Percentiles rank a stretch among this genome's conserved stretches.
Conservation (phyloP, 2,329 filamentous ascomycete species). For the Pseudopyricularia javanii region DNA sequence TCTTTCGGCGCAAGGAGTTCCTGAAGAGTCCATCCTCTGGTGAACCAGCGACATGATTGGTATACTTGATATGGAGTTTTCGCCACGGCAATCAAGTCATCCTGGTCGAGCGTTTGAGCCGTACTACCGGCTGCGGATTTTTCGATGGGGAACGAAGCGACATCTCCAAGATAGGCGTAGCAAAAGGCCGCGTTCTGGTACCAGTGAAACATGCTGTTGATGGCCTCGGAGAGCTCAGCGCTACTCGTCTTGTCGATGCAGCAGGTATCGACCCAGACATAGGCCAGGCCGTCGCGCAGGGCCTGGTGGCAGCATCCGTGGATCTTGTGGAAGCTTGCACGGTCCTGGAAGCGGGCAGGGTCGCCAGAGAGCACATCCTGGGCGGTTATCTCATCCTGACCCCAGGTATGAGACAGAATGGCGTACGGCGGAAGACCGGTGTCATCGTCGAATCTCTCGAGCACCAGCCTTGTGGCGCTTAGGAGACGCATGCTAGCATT, state of each 20-base stretch:
- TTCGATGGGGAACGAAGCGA: slow-evolving; percentile 3
- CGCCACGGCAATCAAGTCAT: background rate
- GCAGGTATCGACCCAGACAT: slow-evolving; percentile 24
- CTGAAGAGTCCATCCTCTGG: slow-evolving; percentile 12
- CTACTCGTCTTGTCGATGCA: slow-evolving; percentile 23
- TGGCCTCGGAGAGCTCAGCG: slow-evolving; percentile 21
- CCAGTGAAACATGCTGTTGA: slow-evolving; percentile 14
- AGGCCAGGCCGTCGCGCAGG: slow-evolving; percentile 12
- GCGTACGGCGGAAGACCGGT: slow-evolving; percentile 14
- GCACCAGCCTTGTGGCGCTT: slow-evolving; percentile 3
- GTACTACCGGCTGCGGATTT: background rate
- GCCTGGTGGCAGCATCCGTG: slow-evolving; percentile 10
- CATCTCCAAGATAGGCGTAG: slow-evolving; percentile 19
- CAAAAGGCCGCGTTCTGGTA: slow-evolving; percentile 19
- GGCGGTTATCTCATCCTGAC: slow-evolving; percentile 15
- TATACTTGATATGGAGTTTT: background rate
- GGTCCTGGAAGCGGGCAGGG: background rate
- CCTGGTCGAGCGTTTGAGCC: background rate
- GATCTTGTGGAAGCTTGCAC: slow-evolving; percentile 14
- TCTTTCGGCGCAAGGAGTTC: slow-evolving; percentile 9
- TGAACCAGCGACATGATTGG: slow-evolving; percentile 5
- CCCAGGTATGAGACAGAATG: slow-evolving; percentile 20
- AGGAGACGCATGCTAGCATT: slow-evolving; percentile 8
- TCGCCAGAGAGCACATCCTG: slow-evolving; percentile 8
- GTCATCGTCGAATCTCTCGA: slow-evolving; percentile 4